phyloP scores from a whole-genome alignment of 345 rosid genomes.

The Gossypium raimondii region DNA sequence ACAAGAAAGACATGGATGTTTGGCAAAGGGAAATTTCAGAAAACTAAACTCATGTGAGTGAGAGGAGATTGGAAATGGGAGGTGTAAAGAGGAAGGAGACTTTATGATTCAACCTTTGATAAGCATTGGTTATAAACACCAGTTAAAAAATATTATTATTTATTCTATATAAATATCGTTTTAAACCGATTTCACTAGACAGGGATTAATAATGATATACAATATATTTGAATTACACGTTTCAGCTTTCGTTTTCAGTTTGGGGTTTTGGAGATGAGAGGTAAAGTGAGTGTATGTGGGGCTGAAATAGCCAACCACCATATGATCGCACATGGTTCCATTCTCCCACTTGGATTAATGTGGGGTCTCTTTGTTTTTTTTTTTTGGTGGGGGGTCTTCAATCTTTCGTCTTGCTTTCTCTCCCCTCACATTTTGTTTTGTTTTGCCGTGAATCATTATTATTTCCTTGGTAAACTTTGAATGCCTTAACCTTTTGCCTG shows the following conservation, averaged over 20 bases:
- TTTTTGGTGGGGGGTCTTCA: not conserved
- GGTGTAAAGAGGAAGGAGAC: constrained; percentile 35
- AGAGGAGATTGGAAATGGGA: constrained; percentile 30
- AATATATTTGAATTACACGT: constrained; percentile 16
- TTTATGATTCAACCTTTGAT: constrained; percentile 22
- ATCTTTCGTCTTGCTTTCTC: not conserved
- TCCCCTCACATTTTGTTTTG: not conserved
- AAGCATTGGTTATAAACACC: no score
- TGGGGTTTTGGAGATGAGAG: constrained; percentile 18
- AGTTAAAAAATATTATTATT: no score
- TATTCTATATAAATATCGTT: no score
- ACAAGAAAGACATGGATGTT: constrained; percentile 15
- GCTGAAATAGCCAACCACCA: constrained; percentile 50
- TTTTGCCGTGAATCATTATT: not conserved
- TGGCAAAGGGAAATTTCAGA: not conserved
- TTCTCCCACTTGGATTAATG: constrained; percentile 38
- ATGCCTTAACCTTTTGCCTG: not conserved
- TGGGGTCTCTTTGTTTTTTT: constrained; percentile 6
- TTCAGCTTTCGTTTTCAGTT: constrained; percentile 21
- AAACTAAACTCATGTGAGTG: not conserved
- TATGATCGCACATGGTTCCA: constrained; percentile 68
- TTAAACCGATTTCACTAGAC: no score
- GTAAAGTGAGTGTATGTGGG: constrained; percentile 29
- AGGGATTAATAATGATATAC: not conserved
- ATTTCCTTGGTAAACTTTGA: not conserved